phyloP scores from a whole-genome alignment of 2,329 filamentous ascomycete genomes.

The Diaporthe batatas region DNA sequence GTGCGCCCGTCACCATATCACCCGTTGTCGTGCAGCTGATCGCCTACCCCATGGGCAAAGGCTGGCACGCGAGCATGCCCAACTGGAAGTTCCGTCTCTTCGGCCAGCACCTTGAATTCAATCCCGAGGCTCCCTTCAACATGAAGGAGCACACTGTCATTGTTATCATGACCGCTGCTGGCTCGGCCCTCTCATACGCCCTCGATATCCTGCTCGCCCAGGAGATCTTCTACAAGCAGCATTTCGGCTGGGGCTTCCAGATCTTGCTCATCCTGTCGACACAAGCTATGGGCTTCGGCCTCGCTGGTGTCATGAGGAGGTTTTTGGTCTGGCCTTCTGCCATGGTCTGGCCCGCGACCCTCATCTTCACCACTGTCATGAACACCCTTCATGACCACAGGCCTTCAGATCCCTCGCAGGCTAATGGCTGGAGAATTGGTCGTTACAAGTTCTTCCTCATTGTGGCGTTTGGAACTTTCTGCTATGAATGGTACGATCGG shows the following conservation, averaged over 20 bases:
- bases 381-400: slow-evolving; percentile 75
- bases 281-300: slow-evolving; percentile 73
- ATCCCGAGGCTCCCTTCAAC: slow-evolving; percentile 57
- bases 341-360: slow-evolving; percentile 74
- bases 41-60: slow-evolving; percentile 61
- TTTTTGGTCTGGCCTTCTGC: slow-evolving; percentile 72
- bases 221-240: slow-evolving; percentile 64
- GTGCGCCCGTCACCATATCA: slow-evolving; percentile 64
- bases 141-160: slow-evolving; percentile 65
- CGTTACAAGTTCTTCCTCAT: slow-evolving; percentile 71
- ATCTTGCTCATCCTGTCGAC: slow-evolving; percentile 71
- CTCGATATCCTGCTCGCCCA: slow-evolving; percentile 57
- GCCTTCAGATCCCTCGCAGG: slow-evolving; percentile 54
- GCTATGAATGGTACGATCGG: slow-evolving; percentile 49
- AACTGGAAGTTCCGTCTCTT: slow-evolving; percentile 50
- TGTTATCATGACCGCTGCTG: slow-evolving; percentile 59
- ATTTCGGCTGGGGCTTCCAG: slow-evolving; percentile 70
- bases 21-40: slow-evolving; percentile 69
- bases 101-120: slow-evolving; percentile 52
- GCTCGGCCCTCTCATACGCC: slow-evolving; percentile 52
- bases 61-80: slow-evolving; percentile 47
- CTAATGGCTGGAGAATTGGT: slow-evolving; percentile 66
- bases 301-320: slow-evolving; percentile 70
- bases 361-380: slow-evolving; percentile 71
- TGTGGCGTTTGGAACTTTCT: slow-evolving; percentile 61